A percentile compares a stretch with the other conserved stretches of the same genome.
phyloP scores from a whole-genome alignment of 2,329 filamentous ascomycete genomes.

The Eutypa lata region DNA sequence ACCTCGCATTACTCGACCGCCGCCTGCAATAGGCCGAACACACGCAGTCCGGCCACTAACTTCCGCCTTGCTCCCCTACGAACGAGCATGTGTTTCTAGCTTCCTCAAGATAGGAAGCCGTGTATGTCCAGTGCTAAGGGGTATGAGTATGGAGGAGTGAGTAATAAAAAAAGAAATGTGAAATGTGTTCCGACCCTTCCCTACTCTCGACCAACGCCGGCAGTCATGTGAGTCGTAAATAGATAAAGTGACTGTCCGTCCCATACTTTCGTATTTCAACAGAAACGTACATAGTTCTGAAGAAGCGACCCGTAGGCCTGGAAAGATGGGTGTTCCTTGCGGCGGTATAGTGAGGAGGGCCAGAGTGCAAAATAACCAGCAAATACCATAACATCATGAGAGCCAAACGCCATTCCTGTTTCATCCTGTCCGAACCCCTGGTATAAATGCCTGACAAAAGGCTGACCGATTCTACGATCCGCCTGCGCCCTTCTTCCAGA shows the following conservation, averaged over 20 bases:
- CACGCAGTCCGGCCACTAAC: not conserved
- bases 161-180: not conserved
- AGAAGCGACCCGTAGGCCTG: not conserved
- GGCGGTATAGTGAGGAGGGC: not conserved
- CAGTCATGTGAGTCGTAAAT: not conserved
- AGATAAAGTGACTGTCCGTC: not conserved
- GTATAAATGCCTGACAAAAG: constrained; percentile 19
- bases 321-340: not conserved
- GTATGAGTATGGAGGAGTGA: not conserved
- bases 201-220: not conserved
- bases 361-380: constrained; percentile 11
- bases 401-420: constrained; percentile 26
- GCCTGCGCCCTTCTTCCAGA: constrained; percentile 20
- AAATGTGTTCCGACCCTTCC: not conserved
- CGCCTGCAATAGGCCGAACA: not conserved
- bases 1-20: not conserved
- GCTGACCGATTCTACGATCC: constrained; percentile 10
- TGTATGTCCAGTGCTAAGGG: not conserved
- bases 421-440: constrained; percentile 19
- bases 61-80: not conserved
- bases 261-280: not conserved
- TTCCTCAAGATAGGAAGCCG: not conserved
- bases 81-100: not conserved
- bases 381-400: constrained; percentile 19
- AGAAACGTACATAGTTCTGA: not conserved